Evolutionary conservation across 352 stramenopile species (phyloP).

Genomic region (Pythium sukuiense): DNA sequence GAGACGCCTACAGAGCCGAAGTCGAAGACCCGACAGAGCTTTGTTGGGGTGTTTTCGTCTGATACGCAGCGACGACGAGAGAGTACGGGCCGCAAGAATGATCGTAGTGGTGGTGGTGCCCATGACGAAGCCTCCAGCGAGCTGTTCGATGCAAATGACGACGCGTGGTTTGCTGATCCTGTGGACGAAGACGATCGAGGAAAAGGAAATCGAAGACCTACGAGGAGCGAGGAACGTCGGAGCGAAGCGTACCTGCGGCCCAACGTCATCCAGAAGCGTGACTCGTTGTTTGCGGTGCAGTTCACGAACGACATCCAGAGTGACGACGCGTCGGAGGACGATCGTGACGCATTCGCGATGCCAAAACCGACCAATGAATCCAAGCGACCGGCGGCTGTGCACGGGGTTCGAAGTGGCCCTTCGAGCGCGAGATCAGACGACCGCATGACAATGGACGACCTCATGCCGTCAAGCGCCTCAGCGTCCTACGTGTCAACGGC

Average conservation of each 20-base stretch:
- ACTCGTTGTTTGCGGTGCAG: constrained; percentile 27
- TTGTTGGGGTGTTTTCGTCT: constrained; percentile 20
- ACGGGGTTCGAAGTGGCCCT: neutral
- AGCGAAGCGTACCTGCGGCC: constrained; percentile 11
- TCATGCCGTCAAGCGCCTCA: constrained; percentile 15
- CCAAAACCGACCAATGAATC: constrained; percentile 9
- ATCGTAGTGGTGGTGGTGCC: neutral
- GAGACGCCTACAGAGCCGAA: neutral
- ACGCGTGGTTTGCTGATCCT: constrained; percentile 66
- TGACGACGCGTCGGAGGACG: constrained; percentile 9
- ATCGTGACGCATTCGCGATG: constrained; percentile 17
- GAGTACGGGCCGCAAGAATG: constrained; percentile 7
- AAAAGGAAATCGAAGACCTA: neutral
- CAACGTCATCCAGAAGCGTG: neutral
- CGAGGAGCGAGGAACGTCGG: neutral
- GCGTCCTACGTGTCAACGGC: constrained; percentile 14
- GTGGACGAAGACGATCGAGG: constrained; percentile 13
- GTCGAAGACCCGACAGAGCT: constrained; percentile 11
- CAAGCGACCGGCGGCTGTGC: neutral
- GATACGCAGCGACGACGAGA: constrained; percentile 8
- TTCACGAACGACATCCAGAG: constrained; percentile 22
- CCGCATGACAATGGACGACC: constrained; percentile 16
- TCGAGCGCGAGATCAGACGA: constrained; percentile 3
- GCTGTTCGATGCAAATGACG: constrained; percentile 54
- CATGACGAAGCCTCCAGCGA: constrained; percentile 7